Evolutionary conservation across 2,329 filamentous ascomycete species (phyloP).

Genomic region (Aspergillus felis): DNA sequence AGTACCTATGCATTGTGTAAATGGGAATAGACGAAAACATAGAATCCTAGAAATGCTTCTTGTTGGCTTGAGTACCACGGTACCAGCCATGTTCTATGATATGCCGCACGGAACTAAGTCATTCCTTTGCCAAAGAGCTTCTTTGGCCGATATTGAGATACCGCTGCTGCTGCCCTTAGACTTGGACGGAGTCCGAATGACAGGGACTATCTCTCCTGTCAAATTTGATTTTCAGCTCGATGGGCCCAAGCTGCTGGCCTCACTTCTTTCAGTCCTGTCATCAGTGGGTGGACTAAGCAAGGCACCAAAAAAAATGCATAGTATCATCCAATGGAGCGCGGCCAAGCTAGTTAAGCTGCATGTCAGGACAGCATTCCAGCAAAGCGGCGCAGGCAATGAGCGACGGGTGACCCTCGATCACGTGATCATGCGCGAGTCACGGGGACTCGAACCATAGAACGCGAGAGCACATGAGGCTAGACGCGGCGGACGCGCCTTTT

Average conservation of each 20-base stretch:
- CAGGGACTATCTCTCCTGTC: not conserved
- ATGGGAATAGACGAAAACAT: not conserved
- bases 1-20: not conserved
- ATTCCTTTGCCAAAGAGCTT: too few species aligned
- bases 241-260: not conserved
- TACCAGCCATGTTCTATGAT: not conserved
- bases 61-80: not conserved
- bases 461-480: slow-evolving; percentile 14
- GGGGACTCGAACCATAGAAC: slow-evolving; percentile 17
- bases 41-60: not conserved
- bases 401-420: slow-evolving; percentile 3
- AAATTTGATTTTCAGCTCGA: not conserved
- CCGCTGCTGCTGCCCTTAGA: not conserved
- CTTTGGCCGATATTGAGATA: too few species aligned
- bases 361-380: too few species aligned
- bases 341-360: slow-evolving; percentile 5
- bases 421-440: slow-evolving; percentile 19
- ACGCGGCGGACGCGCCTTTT: slow-evolving; percentile 18
- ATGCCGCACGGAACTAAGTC: too few species aligned
- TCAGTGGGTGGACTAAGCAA: not conserved
- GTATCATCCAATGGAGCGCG: slow-evolving; percentile 10
- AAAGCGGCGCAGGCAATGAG: slow-evolving; percentile 4
- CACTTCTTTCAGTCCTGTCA: not conserved
- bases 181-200: not conserved
- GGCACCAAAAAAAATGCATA: not conserved